These are phyloP conservation scores for Paramecium caudatum DNA, from an alignment of 73 alveolate species.

Conservation along the genomic window DNA sequence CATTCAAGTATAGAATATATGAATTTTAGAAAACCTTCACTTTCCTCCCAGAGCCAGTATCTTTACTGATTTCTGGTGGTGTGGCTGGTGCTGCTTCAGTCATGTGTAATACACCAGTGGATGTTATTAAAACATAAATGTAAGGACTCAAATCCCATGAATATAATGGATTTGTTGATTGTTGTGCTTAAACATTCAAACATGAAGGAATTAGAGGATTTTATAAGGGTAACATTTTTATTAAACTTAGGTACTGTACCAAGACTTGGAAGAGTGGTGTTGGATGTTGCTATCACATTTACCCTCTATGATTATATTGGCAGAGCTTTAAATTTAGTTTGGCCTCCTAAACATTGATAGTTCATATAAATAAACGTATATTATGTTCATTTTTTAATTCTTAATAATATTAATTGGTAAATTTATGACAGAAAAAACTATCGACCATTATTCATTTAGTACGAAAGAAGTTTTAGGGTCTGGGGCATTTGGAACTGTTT, in stretches of 20 bases:
- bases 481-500: slow-evolving; percentile 54
- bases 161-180: slow-evolving; percentile 85
- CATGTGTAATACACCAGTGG: slow-evolving; percentile 92
- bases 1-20: slow-evolving; percentile 46
- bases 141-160: slow-evolving; percentile 91
- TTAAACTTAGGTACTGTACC: slow-evolving; percentile 87
- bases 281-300: slow-evolving; percentile 93
- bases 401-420: too few species aligned
- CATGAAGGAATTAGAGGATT: slow-evolving; percentile 91
- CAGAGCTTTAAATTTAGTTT: slow-evolving; percentile 76
- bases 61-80: slow-evolving; percentile 87
- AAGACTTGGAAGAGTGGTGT: slow-evolving; percentile 91
- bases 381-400: too few species aligned
- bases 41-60: slow-evolving; percentile 44
- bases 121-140: slow-evolving; percentile 90
- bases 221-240: slow-evolving; percentile 74
- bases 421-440: slow-evolving; percentile 36
- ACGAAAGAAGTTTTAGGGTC: slow-evolving; percentile 18
- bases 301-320: slow-evolving; percentile 85
- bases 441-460: slow-evolving; percentile 25
- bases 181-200: slow-evolving; percentile 78
- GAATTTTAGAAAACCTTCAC: neutral
- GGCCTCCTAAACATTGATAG: slow-evolving; percentile 79
- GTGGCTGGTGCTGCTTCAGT: slow-evolving; percentile 93
- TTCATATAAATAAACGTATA: slow-evolving; percentile 29